Evolutionary conservation across 2,329 filamentous ascomycete genomes (phyloP).

Genomic region (Phialophora expanda): DNA sequence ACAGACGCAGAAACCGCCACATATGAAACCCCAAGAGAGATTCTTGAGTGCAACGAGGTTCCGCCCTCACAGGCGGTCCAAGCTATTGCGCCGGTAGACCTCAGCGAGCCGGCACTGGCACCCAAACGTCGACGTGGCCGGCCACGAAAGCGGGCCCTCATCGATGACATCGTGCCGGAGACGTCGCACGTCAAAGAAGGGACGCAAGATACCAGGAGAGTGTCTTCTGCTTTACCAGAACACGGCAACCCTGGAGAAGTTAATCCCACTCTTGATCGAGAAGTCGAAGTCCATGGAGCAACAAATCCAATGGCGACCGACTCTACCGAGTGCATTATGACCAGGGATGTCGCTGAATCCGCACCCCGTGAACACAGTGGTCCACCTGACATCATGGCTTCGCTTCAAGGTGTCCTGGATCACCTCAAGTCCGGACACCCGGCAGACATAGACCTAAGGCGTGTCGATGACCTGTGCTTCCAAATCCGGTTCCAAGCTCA

Average conservation of each 20-base stretch:
- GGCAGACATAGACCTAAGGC: constrained; percentile 29
- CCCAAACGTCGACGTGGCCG: constrained; percentile 21
- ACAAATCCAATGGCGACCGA: neutral
- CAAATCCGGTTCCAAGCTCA: constrained; percentile 37
- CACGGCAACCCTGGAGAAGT: neutral
- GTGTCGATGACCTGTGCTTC: constrained; percentile 37
- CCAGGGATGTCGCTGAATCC: neutral
- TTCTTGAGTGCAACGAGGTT: constrained; percentile 29
- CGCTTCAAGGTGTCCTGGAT: constrained; percentile 30
- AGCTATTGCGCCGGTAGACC: constrained; percentile 3
- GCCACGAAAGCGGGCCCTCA: constrained; percentile 7
- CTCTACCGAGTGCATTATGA: neutral
- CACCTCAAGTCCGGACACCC: constrained; percentile 23
- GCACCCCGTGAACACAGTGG: neutral
- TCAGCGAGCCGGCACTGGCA: neutral
- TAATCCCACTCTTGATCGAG: neutral
- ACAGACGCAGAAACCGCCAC: constrained; percentile 2
- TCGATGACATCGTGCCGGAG: constrained; percentile 13
- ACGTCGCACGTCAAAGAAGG: neutral
- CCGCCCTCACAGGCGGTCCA: constrained; percentile 7
- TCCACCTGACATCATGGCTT: constrained; percentile 17
- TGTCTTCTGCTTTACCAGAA: neutral
- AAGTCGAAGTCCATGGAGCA: neutral
- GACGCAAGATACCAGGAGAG: neutral
- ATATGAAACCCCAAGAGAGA: constrained; percentile 7